Conservation (phyloP, 2,329 filamentous ascomycete genomes). For the Tolypocladium pustulatum region DNA sequence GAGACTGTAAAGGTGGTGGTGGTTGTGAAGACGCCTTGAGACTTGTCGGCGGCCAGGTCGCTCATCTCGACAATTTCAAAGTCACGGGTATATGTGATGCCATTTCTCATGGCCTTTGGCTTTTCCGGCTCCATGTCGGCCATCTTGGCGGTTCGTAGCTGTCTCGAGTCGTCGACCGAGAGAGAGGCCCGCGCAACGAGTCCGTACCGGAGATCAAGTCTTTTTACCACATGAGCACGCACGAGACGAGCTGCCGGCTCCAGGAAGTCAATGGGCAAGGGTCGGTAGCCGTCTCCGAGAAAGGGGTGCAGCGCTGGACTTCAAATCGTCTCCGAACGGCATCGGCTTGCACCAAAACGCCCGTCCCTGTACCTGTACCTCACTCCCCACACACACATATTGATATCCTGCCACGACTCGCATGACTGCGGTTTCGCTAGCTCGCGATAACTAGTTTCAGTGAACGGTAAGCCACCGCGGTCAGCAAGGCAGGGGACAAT, state of each 20-base stretch:
- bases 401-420: not conserved
- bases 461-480: not conserved
- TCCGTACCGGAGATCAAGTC: not conserved
- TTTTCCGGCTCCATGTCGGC: slow-evolving; percentile 1
- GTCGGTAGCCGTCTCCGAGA: no score
- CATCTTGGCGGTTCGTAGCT: not conserved
- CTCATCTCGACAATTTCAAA: slow-evolving; percentile 10
- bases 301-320: not conserved
- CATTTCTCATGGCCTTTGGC: slow-evolving; percentile 5
- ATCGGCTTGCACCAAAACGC: not conserved
- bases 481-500: not conserved
- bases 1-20: slow-evolving; percentile 7
- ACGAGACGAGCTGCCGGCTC: not conserved
- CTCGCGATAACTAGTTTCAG: not conserved
- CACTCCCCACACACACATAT: not conserved
- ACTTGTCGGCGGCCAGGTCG: slow-evolving; percentile 1
- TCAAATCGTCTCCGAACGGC: not conserved
- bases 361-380: not conserved
- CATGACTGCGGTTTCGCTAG: not conserved
- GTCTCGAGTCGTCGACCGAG: not conserved
- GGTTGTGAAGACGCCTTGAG: slow-evolving; percentile 1
- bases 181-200: not conserved
- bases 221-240: not conserved
- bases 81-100: slow-evolving; percentile 8
- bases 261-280: not conserved